Evolutionary conservation across 2,329 filamentous ascomycete genomes (phyloP).

Genomic region (Aciculosporium take): DNA sequence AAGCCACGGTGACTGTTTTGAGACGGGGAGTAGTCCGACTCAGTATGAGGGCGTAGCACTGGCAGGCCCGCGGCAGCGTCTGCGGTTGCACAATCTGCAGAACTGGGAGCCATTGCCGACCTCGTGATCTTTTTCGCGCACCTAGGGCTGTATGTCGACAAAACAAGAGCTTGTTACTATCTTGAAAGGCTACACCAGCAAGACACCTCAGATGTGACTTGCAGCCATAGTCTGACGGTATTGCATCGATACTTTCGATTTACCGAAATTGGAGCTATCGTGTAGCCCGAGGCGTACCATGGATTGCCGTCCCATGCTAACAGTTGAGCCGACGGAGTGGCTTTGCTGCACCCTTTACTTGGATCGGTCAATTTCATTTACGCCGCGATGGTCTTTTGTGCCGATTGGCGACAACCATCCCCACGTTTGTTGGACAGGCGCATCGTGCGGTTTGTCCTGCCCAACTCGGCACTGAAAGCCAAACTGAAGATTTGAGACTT

Average conservation of each 20-base stretch:
- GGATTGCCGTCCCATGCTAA: background rate
- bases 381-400: background rate
- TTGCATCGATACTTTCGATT: too few species aligned
- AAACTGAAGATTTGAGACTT: too few species aligned
- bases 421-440: too few species aligned
- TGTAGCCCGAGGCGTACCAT: background rate
- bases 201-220: too few species aligned
- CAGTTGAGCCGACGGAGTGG: background rate
- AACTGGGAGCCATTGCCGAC: background rate
- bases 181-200: too few species aligned
- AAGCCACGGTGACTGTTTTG: background rate
- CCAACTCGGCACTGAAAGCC: too few species aligned
- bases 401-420: too few species aligned
- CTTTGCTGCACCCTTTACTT: constrained; percentile 1
- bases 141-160: background rate
- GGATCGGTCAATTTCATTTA: background rate
- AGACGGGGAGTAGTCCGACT: background rate
- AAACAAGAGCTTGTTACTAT: background rate
- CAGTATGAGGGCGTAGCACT: background rate
- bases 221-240: background rate
- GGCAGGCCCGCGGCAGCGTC: background rate
- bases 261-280: background rate
- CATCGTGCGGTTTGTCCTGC: too few species aligned
- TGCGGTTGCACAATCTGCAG: constrained; percentile 2
- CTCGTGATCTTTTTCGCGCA: constrained; percentile 2